Evolutionary conservation across 2,329 filamentous ascomycete species (phyloP).

Genomic region (Pseudogymnoascus pannorum): DNA sequence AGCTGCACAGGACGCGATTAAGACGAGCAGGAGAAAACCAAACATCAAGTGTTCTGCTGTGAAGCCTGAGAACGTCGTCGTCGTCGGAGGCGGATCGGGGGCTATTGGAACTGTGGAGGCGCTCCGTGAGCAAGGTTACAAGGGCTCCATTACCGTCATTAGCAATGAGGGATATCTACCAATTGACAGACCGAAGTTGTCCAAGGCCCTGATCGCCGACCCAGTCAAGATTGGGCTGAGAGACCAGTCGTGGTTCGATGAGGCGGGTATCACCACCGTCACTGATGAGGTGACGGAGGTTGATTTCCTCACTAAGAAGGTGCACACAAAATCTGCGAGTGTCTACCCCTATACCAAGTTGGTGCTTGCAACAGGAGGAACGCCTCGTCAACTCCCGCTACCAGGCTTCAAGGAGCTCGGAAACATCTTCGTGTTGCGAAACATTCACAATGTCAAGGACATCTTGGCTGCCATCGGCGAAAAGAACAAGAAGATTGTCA

Average conservation of each 20-base stretch:
- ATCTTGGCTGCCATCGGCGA: conserved; percentile 76
- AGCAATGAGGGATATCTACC: conserved; percentile 77
- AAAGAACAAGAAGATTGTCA: conserved; percentile 82
- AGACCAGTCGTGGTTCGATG: conserved; percentile 68
- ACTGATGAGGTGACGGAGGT: conserved; percentile 62
- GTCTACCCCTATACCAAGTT: conserved; percentile 78
- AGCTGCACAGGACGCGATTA: conserved; percentile 71
- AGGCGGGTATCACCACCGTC: conserved; percentile 49
- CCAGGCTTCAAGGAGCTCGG: conserved; percentile 77
- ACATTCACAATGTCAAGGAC: conserved; percentile 65
- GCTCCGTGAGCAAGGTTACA: conserved; percentile 73
- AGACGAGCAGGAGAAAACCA: conserved; percentile 64
- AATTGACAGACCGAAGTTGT: conserved; percentile 91
- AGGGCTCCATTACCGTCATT: conserved; percentile 73
- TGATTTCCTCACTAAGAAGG: conserved; percentile 66
- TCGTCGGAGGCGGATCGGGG: conserved; percentile 83
- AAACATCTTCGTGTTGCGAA: conserved; percentile 82
- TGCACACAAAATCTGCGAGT: conserved; percentile 67
- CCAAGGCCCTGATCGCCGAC: conserved; percentile 85
- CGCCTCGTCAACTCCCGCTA: conserved; percentile 66
- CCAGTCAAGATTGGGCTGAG: conserved; percentile 70
- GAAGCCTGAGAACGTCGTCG: conserved; percentile 60
- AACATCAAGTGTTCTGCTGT: conserved; percentile 61
- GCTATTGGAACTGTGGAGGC: conserved; percentile 75
- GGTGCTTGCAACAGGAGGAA: conserved; percentile 81